Base-by-base conservation (phyloP, 139 green algal genomes). In the Tetradesmus lagerheimii region DNA sequence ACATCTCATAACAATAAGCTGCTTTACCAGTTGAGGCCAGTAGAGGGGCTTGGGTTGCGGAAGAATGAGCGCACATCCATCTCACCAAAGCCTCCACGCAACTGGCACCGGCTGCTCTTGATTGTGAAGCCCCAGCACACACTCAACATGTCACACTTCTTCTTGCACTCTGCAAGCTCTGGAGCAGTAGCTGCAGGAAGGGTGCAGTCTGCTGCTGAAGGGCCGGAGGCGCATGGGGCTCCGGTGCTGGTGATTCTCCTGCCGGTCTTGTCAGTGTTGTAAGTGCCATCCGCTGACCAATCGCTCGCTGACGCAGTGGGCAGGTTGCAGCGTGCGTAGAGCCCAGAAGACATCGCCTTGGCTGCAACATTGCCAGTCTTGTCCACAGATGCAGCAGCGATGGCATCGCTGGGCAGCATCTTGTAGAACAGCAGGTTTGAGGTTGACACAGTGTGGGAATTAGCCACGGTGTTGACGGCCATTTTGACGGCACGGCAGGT, bases 101-200 rank as follows among this genome's bases (percentile, higher is more conserved):
- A 43, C 53, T 67, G 41, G 41, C 79, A 85, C 23, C 25, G 1
- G 2, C 79, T 39, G 25, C 27, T 43, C 11, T 16, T 64, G 27
- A 85, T 43, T 39, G 41, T 85, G 41, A 85, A 85, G 41, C 79
- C 79, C 79, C 79, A 85, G 79, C 79, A 85, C 5, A 31, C 39
- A 27, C 79, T 85, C 41, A 66, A 67, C 25, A 37, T 37, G 31
- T 85, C 79, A 66, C 79, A 85, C 41, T 27, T 67, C 1, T 18
- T 71, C 79, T 85, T 85, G 79, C 79, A 85, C 0, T 29, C 18
- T 5, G 57, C 57, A 5, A 71, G 57, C 12, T 18, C 12, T 9
- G 57, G 20, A n/a, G 23, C 23, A 18, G 23, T 31, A 8, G 1
- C 25, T 2, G 57, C 57, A 71, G 57, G 0, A 16, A 5, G 23